phyloP scores from a whole-genome alignment of 495 filamentous ascomycete genomes.

The Poronia punctata region DNA sequence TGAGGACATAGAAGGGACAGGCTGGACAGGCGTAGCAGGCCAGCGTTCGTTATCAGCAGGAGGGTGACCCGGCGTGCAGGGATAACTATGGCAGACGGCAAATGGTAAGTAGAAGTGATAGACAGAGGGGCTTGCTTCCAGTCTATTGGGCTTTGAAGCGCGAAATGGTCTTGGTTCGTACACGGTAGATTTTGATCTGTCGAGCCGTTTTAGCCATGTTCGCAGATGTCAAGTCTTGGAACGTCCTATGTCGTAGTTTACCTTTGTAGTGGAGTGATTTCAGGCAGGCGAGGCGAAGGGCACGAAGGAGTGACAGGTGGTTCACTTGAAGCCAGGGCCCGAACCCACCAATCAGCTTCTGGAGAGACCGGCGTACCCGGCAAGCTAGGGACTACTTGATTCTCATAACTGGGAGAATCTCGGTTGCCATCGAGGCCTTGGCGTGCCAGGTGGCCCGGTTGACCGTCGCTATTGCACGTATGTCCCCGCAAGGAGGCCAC shows the following conservation, averaged over 20 bases:
- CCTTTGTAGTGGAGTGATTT: constrained; percentile 11
- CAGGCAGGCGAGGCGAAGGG: constrained; percentile 14
- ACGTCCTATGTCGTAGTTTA: not conserved
- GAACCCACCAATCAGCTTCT: constrained; percentile 10
- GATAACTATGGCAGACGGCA: constrained; percentile 3
- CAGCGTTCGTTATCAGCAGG: not conserved
- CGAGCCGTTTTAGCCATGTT: not conserved
- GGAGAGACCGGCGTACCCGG: constrained; percentile 4
- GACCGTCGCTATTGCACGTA: constrained; percentile 1
- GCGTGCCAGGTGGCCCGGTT: constrained; percentile 1
- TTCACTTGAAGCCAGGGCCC: constrained; percentile 2
- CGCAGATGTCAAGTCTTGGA: too few relatives aligned
- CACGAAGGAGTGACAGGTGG: not conserved
- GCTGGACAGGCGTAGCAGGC: not conserved
- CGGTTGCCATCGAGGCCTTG: constrained; percentile 24
- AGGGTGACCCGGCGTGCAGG: not conserved
- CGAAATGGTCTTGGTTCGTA: constrained; percentile 1
- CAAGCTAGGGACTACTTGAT: constrained; percentile 5
- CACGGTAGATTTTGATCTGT: constrained; percentile 4
- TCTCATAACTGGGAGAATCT: constrained; percentile 15
- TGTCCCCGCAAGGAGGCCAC: not conserved
- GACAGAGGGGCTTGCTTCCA: not conserved
- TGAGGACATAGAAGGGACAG: too few relatives aligned
- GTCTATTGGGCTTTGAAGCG: not conserved
- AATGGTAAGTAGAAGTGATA: constrained; percentile 12